These are phyloP conservation scores for Schwanniomyces yamadae DNA, from an alignment of 805 yeast genomes.

Conservation along the genomic window DNA sequence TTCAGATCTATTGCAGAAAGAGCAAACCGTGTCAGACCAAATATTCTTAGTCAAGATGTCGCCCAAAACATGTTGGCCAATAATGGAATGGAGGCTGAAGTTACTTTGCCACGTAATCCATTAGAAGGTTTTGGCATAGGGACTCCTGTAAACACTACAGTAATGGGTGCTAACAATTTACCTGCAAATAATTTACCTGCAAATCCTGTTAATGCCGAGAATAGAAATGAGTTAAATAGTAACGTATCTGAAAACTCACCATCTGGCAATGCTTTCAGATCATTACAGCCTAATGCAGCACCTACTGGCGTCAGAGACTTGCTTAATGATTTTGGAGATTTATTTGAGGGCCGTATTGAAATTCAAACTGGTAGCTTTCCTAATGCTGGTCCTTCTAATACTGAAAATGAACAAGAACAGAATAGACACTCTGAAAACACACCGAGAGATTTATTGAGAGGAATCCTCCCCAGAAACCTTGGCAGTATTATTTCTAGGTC, in stretches of 20 bases:
- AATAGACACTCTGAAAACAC: conserved; percentile 3
- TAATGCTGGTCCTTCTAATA: background rate
- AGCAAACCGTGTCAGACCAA: conserved; percentile 33
- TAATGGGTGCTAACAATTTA: background rate
- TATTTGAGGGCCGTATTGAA: conserved; percentile 17
- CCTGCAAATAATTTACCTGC: background rate
- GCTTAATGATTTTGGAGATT: conserved; percentile 22
- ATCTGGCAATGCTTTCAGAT: conserved; percentile 1
- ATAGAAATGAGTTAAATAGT: background rate
- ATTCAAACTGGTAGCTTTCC: conserved; percentile 3
- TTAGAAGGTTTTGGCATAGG: conserved; percentile 9
- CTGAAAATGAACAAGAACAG: background rate
- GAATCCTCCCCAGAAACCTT: conserved; percentile 14
- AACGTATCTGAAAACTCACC: conserved; percentile 2
- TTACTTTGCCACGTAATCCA: conserved; percentile 9
- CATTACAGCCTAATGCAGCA: too few relatives aligned
- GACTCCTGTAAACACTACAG: background rate
- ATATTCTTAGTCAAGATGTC: conserved; percentile 36
- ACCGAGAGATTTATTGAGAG: conserved; percentile 13
- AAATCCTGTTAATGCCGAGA: conserved; percentile 2
- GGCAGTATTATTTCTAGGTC: conserved; percentile 11
- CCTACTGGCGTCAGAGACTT: conserved; percentile 15
- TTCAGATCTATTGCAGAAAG: conserved; percentile 27
- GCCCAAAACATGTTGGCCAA: conserved; percentile 34
- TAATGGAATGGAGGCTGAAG: conserved; percentile 23